Base-by-base conservation (phyloP, 2,329 filamentous ascomycete genomes). In the Cordyceps cateniannulata region DNA sequence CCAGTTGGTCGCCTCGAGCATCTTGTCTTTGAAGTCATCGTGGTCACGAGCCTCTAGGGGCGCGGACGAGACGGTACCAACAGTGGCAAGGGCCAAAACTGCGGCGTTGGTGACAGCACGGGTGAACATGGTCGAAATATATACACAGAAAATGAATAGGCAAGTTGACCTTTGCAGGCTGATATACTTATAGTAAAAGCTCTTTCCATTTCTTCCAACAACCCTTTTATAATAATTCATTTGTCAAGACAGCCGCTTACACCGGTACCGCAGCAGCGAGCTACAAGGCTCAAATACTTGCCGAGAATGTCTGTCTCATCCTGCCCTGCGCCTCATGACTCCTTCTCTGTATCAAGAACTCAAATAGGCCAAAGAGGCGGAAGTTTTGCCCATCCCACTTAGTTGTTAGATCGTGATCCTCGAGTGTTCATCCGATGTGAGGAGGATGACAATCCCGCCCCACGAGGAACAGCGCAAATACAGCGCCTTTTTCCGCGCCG, bases 1-100 rank as follows among this genome's bases (percentile, higher is more conserved):
- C 56, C 86, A 69, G 76, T 96, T 96, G 84, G 96, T 91, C 70
- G 88, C 84, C 68, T 84, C 79, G 40, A 92, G 67, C 49, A 64
- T 59, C 16, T 62, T 58, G 8, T 22, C 14, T 10, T 58, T 22
- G 47, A 65, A 65, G 45, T 52, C 49, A 5, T 49, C 44, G 29
- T 20, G 44, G 14, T 40, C 45, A 8, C 32, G 54, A 14, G 29
- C 27, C 32, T 60, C 47, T 3, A 63, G 53, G 2, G 49, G 16
- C 22, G 24, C 14, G 18, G 60, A 35, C 3, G 35, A 24, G 18
- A n/a, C 42, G 6, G 24, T 18, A 42, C 52, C 48, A 25, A 57
- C 18, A 3, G 22, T 22, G 45, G 27, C 44, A 5, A 57, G 54
- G 7, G 45, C 44, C 20, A 40, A 20, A 35, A 38, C 6, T 6